A percentile compares a stretch with the other conserved stretches of the same genome.
Evolutionary conservation across 2,329 filamentous ascomycete genomes (phyloP).

Genomic region (Botrytis elliptica): DNA sequence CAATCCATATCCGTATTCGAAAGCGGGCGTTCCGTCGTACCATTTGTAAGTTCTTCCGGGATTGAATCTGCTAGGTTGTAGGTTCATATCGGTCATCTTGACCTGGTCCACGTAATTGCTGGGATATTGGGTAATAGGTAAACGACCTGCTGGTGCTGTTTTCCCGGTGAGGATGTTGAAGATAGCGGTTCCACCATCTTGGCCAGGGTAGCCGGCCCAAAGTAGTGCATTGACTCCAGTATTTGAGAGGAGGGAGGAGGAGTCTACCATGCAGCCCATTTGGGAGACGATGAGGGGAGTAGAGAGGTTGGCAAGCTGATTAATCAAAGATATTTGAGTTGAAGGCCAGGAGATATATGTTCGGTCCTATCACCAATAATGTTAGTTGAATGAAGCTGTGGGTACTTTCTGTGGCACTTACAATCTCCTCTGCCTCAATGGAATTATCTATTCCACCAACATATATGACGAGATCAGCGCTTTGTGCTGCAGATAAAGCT

Average conservation of each 20-base stretch:
- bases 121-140: constrained; percentile 57
- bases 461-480: constrained; percentile 53
- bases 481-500: constrained; percentile 43
- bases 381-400: neutral
- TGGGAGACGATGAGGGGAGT: constrained; percentile 55
- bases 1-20: constrained; percentile 55
- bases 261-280: constrained; percentile 53
- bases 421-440: constrained; percentile 49
- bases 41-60: constrained; percentile 57
- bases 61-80: constrained; percentile 47
- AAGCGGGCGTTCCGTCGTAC: constrained; percentile 51
- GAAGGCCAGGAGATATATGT: constrained; percentile 51
- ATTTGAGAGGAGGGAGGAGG: constrained; percentile 48
- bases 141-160: constrained; percentile 41
- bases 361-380: constrained; percentile 43
- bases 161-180: constrained; percentile 54
- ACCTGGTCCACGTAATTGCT: constrained; percentile 51
- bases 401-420: neutral
- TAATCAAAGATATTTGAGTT: constrained; percentile 52
- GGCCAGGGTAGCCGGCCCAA: constrained; percentile 60
- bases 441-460: constrained; percentile 54
- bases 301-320: constrained; percentile 44
- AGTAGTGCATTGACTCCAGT: constrained; percentile 51
- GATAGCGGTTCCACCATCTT: constrained; percentile 56
- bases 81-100: constrained; percentile 55